A percentile compares a stretch with the other conserved stretches of the same genome.
Conservation (phyloP, 164 flowering plant species). For the Vitis labrusca region DNA sequence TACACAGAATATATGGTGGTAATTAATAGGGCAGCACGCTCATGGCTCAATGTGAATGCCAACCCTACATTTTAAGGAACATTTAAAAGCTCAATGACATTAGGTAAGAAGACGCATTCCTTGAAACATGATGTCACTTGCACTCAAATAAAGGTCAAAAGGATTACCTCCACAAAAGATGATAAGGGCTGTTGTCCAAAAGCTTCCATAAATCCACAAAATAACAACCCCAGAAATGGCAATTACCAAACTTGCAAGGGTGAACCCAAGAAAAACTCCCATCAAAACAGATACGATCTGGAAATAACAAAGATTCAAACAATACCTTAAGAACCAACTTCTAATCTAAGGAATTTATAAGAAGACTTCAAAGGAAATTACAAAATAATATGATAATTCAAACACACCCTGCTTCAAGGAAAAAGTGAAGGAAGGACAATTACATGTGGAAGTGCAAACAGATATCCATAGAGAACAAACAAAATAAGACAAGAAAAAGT, state of each 20-base stretch:
- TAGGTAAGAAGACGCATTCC: neutral
- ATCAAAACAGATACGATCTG: slow-evolving; percentile 63
- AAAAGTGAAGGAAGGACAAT: too few species aligned
- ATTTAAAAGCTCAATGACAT: neutral
- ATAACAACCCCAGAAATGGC: slow-evolving; percentile 47
- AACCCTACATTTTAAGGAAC: slow-evolving; percentile 56
- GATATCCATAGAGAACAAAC: too few species aligned
- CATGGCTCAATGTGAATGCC: slow-evolving; percentile 55
- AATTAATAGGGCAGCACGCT: slow-evolving; percentile 68
- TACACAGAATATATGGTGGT: slow-evolving; percentile 68
- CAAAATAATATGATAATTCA: too few species aligned
- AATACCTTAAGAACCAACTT: neutral
- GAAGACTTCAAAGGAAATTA: too few species aligned
- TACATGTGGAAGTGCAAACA: too few species aligned
- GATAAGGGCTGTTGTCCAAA: slow-evolving; percentile 75
- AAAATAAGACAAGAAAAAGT: too few species aligned
- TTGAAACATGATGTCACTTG: neutral
- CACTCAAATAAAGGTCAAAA: slow-evolving; percentile 7
- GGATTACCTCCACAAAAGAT: slow-evolving; percentile 62
- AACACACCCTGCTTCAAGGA: too few species aligned
- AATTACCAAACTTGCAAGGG: slow-evolving; percentile 48
- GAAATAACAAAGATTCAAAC: slow-evolving; percentile 2
- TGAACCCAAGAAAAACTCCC: slow-evolving; percentile 61
- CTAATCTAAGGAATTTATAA: too few species aligned
- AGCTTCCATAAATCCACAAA: slow-evolving; percentile 94